Percentiles rank a stretch among this genome's conserved stretches.
phyloP scores from a whole-genome alignment of 176 grass and related monocot species.

The Oryza glumipatula region DNA sequence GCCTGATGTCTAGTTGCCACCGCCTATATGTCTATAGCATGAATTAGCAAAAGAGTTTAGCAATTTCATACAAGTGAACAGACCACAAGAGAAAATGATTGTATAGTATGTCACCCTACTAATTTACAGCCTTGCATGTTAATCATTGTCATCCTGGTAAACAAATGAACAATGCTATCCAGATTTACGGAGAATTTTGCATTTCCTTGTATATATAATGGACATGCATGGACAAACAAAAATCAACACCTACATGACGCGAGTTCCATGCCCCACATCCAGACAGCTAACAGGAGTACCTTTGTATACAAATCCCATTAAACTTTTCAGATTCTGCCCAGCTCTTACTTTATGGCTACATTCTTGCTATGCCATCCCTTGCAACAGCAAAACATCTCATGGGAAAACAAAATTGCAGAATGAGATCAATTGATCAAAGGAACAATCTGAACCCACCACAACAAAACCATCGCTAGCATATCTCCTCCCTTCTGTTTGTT shows the following conservation, averaged over 20 bases:
- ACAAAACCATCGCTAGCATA: conserved; percentile 21
- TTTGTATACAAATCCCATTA: conserved; percentile 14
- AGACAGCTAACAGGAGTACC: not conserved
- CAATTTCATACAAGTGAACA: conserved; percentile 6
- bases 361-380: conserved; percentile 25
- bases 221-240: not conserved
- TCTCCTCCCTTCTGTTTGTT: conserved; percentile 30
- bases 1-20: conserved; percentile 20
- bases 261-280: conserved; percentile 2
- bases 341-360: conserved; percentile 20
- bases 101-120: conserved; percentile 23
- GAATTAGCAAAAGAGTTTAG: conserved; percentile 5
- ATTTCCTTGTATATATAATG: conserved; percentile 3
- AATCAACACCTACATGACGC: conserved; percentile 15
- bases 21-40: not conserved
- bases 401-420: not conserved
- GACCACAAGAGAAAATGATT: not conserved
- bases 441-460: conserved; percentile 8
- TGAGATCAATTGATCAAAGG: conserved; percentile 31
- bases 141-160: conserved; percentile 12
- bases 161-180: conserved; percentile 24
- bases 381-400: conserved; percentile 6
- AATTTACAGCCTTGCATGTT: conserved; percentile 42
- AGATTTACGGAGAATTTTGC: conserved; percentile 11
- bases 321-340: conserved; percentile 4